phyloP scores from a whole-genome alignment of 2,329 filamentous ascomycete species.

The Ascochyta viciae-villosae region DNA sequence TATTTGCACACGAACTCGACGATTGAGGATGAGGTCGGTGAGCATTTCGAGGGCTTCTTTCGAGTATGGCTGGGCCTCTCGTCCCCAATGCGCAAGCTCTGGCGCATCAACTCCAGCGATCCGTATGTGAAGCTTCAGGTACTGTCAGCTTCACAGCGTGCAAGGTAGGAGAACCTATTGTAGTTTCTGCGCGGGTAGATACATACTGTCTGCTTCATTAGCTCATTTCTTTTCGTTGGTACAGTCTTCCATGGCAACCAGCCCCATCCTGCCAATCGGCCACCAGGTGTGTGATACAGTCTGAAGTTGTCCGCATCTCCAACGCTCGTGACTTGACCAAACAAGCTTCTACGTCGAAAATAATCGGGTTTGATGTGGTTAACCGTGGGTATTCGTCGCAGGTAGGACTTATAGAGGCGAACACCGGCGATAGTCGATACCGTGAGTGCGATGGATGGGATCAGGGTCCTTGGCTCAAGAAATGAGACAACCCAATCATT shows the following conservation, averaged over 20 bases:
- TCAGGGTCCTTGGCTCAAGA: conserved; percentile 62
- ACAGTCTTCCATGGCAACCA: conserved; percentile 78
- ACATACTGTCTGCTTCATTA: conserved; percentile 78
- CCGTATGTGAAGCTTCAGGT: conserved; percentile 77
- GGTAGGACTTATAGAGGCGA: conserved; percentile 71
- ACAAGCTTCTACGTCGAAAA: conserved; percentile 77
- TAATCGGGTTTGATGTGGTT: conserved; percentile 75
- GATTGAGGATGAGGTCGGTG: conserved; percentile 72
- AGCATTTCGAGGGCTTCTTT: conserved; percentile 84
- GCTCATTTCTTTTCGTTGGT: conserved; percentile 69
- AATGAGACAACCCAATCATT: conserved; percentile 61
- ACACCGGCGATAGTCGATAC: conserved; percentile 62
- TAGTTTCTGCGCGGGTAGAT: not conserved
- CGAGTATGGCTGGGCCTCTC: conserved; percentile 82
- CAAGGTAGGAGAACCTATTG: not conserved
- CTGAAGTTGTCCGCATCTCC: conserved; percentile 97
- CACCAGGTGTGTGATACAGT: conserved; percentile 93
- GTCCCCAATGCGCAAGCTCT: conserved; percentile 90
- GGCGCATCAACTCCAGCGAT: conserved; percentile 93
- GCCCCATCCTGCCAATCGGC: conserved; percentile 86
- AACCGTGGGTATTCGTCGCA: conserved; percentile 83
- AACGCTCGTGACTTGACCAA: conserved; percentile 89
- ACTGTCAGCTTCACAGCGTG: conserved; percentile 16
- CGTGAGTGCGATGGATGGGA: conserved; percentile 63
- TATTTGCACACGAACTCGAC: conserved; percentile 80